Evolutionary conservation across 2,329 filamentous ascomycete species (phyloP).

Genomic region (Paracorniculantispora psalliotae): DNA sequence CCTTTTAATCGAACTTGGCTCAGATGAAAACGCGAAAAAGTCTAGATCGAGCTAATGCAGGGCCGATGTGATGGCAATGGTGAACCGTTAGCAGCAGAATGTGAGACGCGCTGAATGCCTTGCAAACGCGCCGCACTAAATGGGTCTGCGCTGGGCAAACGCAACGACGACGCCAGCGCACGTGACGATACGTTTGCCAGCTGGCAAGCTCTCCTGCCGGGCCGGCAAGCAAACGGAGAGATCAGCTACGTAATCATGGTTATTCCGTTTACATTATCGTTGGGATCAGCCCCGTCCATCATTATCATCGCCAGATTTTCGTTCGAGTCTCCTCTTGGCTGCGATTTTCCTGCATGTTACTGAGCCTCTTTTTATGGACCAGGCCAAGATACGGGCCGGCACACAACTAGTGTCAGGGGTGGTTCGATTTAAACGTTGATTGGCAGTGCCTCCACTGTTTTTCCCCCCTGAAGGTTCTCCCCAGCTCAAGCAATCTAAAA

Average conservation of each 20-base stretch:
- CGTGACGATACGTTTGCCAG: constrained; percentile 5
- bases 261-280: neutral
- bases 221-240: neutral
- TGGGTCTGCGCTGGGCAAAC: neutral
- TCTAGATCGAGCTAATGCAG: neutral
- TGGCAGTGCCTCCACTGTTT: constrained; percentile 12
- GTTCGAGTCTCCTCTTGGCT: neutral
- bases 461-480: constrained; percentile 10
- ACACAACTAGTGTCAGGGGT: constrained; percentile 12
- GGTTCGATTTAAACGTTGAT: constrained; percentile 8
- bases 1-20: neutral
- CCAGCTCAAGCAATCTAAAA: constrained; percentile 12
- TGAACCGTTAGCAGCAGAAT: neutral
- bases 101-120: constrained; percentile 10
- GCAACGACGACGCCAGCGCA: constrained; percentile 10
- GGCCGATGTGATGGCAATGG: neutral
- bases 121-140: constrained; percentile 2
- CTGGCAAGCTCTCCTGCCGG: neutral
- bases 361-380: neutral
- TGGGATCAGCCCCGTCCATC: neutral
- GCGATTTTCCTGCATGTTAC: neutral
- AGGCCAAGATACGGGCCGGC: constrained; percentile 2
- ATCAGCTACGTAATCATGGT: neutral
- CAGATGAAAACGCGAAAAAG: neutral
- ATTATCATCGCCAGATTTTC: neutral